A percentile compares a stretch with the other conserved stretches of the same genome.
phyloP scores from a whole-genome alignment of 1,139 yeast genomes.

The Suhomyces guaymorum region DNA sequence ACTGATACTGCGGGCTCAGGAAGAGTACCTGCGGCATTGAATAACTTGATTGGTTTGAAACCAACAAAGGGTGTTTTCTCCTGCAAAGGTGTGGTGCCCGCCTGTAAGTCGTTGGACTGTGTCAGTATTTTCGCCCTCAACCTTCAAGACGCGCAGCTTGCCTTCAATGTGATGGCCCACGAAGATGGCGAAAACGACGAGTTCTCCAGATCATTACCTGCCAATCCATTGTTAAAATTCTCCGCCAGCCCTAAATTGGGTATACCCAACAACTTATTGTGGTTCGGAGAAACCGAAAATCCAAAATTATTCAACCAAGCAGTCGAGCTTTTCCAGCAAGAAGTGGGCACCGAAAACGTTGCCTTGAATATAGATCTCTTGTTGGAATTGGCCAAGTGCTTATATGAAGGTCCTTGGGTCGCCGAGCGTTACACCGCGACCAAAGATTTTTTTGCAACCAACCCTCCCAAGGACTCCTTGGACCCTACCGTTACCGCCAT shows the following conservation, averaged over 20 bases:
- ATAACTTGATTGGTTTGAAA: slow-evolving; percentile 86
- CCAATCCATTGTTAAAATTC: slow-evolving; percentile 61
- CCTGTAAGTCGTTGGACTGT: slow-evolving; percentile 92
- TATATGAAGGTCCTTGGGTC: slow-evolving; percentile 99
- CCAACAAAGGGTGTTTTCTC: slow-evolving; percentile 90
- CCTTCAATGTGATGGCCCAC: slow-evolving; percentile 68
- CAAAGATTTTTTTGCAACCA: slow-evolving; percentile 67
- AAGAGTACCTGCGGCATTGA: slow-evolving; percentile 95
- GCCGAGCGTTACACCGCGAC: slow-evolving; percentile 89
- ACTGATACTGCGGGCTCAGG: slow-evolving; percentile 99
- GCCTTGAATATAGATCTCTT: slow-evolving; percentile 69
- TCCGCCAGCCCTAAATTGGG: slow-evolving; percentile 65
- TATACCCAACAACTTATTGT: slow-evolving; percentile 67
- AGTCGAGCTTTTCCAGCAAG: slow-evolving; percentile 51
- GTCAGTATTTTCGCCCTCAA: slow-evolving; percentile 81
- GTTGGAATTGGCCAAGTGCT: slow-evolving; percentile 78
- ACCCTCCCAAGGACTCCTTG: slow-evolving; percentile 68
- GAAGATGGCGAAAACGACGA: slow-evolving; percentile 74
- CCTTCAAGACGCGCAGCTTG: slow-evolving; percentile 77
- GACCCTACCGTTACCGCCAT: slow-evolving; percentile 84
- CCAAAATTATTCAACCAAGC: slow-evolving; percentile 67
- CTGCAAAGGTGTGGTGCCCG: slow-evolving; percentile 91
- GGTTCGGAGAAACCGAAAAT: slow-evolving; percentile 82
- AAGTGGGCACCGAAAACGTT: slow-evolving; percentile 58
- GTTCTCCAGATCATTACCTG: slow-evolving; percentile 75